Evolutionary conservation across 169 alveolate species (phyloP).

Genomic region (Toxoplasma gondii): DNA sequence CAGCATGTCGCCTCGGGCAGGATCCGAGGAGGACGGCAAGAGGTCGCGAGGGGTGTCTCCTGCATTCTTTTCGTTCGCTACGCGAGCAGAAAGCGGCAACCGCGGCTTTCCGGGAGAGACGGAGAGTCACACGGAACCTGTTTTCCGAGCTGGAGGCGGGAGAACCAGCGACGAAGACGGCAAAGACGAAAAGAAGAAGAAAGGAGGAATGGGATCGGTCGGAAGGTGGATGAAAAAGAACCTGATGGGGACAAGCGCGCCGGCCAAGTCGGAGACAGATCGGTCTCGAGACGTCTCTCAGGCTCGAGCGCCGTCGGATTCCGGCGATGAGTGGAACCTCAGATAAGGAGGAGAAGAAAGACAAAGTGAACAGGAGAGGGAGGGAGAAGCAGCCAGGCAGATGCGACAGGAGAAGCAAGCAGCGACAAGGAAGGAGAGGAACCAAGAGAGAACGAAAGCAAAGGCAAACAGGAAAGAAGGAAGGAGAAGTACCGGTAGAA

Average conservation of each 20-base stretch:
- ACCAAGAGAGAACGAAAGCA: no score
- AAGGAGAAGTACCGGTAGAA: no score
- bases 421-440: no score
- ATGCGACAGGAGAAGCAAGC: no score
- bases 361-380: no score
- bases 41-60: neutral
- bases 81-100: neutral
- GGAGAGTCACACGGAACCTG: neutral
- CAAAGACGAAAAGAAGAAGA: neutral
- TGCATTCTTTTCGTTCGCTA: no score
- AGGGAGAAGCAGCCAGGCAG: no score
- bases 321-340: no score
- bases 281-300: neutral
- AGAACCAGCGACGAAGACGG: neutral
- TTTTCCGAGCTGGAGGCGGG: neutral
- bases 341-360: no score
- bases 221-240: slow-evolving; percentile 1
- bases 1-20: neutral
- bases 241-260: neutral
- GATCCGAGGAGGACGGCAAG: neutral
- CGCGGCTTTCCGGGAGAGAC: neutral
- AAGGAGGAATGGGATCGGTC: neutral
- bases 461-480: no score
- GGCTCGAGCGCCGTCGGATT: no score
- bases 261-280: neutral